Base-by-base conservation (phyloP, 495 filamentous ascomycete genomes). In the Penicillium psychrofluorescens region DNA sequence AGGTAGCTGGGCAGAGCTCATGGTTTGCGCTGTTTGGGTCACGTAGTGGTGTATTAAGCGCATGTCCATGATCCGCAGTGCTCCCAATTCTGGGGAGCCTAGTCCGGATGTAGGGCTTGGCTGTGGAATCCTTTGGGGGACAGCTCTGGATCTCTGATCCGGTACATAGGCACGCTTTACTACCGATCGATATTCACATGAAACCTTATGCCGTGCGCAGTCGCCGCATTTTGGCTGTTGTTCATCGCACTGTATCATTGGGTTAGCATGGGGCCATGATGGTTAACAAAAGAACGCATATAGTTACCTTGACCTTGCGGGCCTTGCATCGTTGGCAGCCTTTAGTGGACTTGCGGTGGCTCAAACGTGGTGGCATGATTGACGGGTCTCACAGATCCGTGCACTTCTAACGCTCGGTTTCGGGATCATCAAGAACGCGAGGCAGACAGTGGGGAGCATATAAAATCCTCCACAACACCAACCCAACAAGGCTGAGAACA, bases 311-410 rank as follows among this genome's bases (percentile, higher is more conserved):
- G 54, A 72, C 64, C 39, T 68, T 70, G 5, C 71, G 54, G 37
- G 60, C 48, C 52, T 73, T 75, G 52, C 71, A 75, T 29, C 70
- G 62, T n/a, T 63, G 47, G 45, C 71, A 75, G 0, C 71, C 71
- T 6, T 45, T 62, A 7, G 65, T 57, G 6, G 71, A 74, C 42
- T 74, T 73, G 13, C 58, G 64, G 44, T 73, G 68, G 36, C 29
- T 57, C 15, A 53, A 36, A n/a, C 44, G 47, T 8, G 50, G 54
- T 15, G 50, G 50, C 54, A 56, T 54, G 11, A 22, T 22, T 22
- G 22, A 22, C 6, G 22, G 4, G 22, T 6, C 22, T 6, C 22
- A 22, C 22, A 22, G 22, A 22, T 22, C 22, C 22, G 22, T 22
- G 22, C 22, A 22, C 22, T 22, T 22, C 22, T 22, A 22, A 22